Base-by-base conservation (phyloP, 257 asterid genomes). In the Nicotiana attenuata region DNA sequence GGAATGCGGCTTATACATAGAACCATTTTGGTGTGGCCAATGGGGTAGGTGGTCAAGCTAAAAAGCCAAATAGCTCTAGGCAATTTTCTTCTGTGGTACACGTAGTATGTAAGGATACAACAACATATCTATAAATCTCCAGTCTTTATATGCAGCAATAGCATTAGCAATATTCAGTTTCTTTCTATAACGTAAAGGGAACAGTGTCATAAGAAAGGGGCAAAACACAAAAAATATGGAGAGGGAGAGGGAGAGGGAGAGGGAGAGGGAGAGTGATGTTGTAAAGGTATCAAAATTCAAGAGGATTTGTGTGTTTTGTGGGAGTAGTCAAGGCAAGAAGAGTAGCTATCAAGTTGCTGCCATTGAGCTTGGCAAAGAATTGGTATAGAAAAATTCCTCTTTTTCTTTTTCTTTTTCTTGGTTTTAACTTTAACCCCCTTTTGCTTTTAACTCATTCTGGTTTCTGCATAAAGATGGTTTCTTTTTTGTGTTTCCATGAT, bases 291-390 rank as follows among this genome's bases (percentile, higher is more conserved):
- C 91, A 31, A 86, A 89, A 83, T 89, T 89, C 85, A 89, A 82
- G 85, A 86, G 85, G 87, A 81, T 88, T 73, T 89, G 92, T 86
- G 92, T 89, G 45, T 89, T 89, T 80, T 88, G 92, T 81, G 92
- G 92, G 24, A 88, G 92, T 82, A 88, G 92, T 22, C 63, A 86
- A 67, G 91, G 92, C 4, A 89, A 83, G 63, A 89, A 81, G 63
- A 85, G 81, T 79, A 86, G 89, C 16, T 89, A 88, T 50, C 85
- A 84, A 76, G 91, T 83, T 71, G 91, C 92, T 78, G 91, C 92
- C n/a, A 78, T 89, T 57, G 78, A 89, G 24, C 69, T 89, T 55
- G 92, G 87, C 65, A 84, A 86, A 50, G 91, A 88, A 78, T 31
- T 89, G 88, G 92, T 89, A 83, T 19, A 3, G 33, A 55, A 50